These are phyloP conservation scores for Leccinum olivaceopallidum DNA, from an alignment of 768 basidiomycete genomes.

Conservation along the genomic window DNA sequence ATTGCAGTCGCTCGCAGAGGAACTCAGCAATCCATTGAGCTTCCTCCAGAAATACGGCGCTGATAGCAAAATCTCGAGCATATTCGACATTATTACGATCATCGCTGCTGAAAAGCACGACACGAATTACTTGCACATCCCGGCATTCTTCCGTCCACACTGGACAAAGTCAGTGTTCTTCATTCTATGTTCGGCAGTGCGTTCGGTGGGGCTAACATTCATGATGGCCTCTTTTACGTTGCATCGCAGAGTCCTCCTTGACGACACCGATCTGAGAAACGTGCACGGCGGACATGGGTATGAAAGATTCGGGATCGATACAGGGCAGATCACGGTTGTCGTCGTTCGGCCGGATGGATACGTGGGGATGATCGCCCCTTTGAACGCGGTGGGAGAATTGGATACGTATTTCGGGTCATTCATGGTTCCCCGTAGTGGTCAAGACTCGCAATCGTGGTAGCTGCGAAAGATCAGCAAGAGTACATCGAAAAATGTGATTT, in stretches of 20 bases:
- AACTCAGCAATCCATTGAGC: neutral
- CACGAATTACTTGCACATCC: neutral
- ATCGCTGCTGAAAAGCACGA: neutral
- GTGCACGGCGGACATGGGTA: neutral
- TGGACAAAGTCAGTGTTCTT: neutral
- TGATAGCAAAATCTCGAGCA: neutral
- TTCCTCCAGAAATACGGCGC: neutral
- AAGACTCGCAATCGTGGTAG: neutral
- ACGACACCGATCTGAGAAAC: neutral
- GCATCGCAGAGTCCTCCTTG: neutral
- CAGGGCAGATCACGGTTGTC: neutral
- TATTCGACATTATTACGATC: neutral
- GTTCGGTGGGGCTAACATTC: neutral
- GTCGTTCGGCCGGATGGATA: neutral
- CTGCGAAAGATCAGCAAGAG: neutral
- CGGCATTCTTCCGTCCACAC: neutral
- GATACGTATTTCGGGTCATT: neutral
- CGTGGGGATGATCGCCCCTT: neutral
- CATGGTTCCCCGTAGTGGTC: neutral
- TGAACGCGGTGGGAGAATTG: neutral
- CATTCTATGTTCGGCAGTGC: neutral
- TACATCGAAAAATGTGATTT: too few relatives aligned
- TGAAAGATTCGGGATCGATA: neutral
- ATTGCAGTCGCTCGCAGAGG: neutral
- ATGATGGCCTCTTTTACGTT: neutral